Evolutionary conservation across 257 asterid genomes (phyloP), one percentile per base, ranked within the genome.

Genomic region (Solanum paucissectum): DNA sequence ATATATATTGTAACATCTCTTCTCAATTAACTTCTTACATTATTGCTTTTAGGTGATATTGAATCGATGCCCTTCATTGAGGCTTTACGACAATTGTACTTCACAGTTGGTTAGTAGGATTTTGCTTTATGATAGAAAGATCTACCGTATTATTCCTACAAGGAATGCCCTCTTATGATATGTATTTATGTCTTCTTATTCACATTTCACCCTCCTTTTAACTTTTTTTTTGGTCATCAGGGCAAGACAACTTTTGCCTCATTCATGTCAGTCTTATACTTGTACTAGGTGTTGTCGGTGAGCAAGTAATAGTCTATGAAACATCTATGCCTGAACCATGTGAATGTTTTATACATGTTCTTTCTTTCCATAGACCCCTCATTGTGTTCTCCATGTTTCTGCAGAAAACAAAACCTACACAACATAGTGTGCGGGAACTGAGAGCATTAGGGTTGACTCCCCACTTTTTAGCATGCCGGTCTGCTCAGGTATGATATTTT

Each of bases 51-150:
- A 97, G 99, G 99, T 92, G 99, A 97, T 91, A 97, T 97, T 86
- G 99, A 97, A 91, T 97, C 99, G 25, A 97, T 97, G 99, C 99
- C 99, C 58, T 97, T 97, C 89, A 93, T 97, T 89, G 99, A 97
- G 94, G 99, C 99, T 89, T 90, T 97, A 87, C 93, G 98, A 20
- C 99, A 95, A 87, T 88, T 97, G 89, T 94, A 93, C 89, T 97
- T 97, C 91, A 90, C 98, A 66, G 98, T 97, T 87, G 99, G 99
- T 97, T 91, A 92, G 90, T 76, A 87, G 89, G 90, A 58, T 84
- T 42, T 74, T 60, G 44, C 69, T 32, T 49, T 18, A 3, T 82
- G 20, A 29, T 82, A 37, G 42, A 82, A 49, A 29, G 3, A 32
- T 82, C 21, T 49, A 29, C 44, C 12, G 0, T 49, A 33, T 18